Evolutionary conservation across 768 basidiomycete genomes (phyloP), one percentile per base, ranked within the genome.

Genomic region (Russula abietina): DNA sequence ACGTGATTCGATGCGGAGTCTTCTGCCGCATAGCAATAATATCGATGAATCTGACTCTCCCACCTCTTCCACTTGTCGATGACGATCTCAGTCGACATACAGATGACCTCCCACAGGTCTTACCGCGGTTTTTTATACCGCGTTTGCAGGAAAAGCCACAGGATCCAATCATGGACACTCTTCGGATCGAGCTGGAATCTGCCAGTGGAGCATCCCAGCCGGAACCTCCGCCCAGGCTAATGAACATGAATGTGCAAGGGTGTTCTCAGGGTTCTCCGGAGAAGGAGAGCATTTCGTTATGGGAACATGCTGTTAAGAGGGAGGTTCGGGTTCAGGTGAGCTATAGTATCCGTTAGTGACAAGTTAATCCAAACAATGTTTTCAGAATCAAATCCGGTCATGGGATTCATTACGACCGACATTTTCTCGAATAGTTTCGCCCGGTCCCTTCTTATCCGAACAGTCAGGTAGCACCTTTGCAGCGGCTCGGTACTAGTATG

Each of bases 131-230:
- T 72, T 84, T 80, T 59, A 76, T 89, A n/a, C 85, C 88, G 11
- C 72, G 67, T n/a, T 73, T 92, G 50, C 74, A 78, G n/a, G 81
- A 90, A 62, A 83, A 81, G 65, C 89, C 89, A 3, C 89, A 91
- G 70, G 85, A 92, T 71, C 89, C 89, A 2, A 89, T 91, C 65
- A 75, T 91, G 72, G 84, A 87, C 48, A 74, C 78, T 19, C 64
- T 89, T 26, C 78, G 77, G 36, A 65, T 73, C 39, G 55, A 61
- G 50, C 61, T 56, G 32, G 50, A 66, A 39, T 60, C 36, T 43
- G n/a, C n/a, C n/a, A n/a, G n/a, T n/a, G 36, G 30, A 26, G 22
- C 32, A 45, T 46, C 48, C 24, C 24, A 19, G 30, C 43, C 55
- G n/a, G n/a, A 24, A 36, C 30, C 59, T 8, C 60, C 57, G 9